Percentiles rank a stretch among this genome's conserved stretches.
phyloP scores from a whole-genome alignment of 2,329 filamentous ascomycete genomes.

The Phialophora chinensis region DNA sequence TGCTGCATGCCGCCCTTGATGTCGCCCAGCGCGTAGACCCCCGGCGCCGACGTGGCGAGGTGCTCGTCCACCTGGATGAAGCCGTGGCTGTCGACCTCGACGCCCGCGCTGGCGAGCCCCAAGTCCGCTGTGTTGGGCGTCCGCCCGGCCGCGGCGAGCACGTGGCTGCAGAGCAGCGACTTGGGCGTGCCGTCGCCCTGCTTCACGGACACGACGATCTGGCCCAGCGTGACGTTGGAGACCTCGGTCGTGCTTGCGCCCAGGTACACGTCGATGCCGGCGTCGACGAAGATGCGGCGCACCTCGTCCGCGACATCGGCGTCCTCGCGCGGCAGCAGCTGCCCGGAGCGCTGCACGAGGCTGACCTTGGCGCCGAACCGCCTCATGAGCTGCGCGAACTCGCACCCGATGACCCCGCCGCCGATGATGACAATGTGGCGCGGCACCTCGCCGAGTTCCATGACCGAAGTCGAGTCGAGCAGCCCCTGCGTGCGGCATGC shows the following conservation, averaged over 20 bases:
- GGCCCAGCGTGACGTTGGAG: slow-evolving; percentile 40
- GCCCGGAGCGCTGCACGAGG: slow-evolving; percentile 53
- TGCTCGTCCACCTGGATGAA: slow-evolving; percentile 54
- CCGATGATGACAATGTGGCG: slow-evolving; percentile 59
- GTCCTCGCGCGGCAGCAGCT: slow-evolving; percentile 57
- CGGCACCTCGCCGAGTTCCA: slow-evolving; percentile 45
- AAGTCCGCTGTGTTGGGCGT: slow-evolving; percentile 57
- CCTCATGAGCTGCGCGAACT: slow-evolving; percentile 61
- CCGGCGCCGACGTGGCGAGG: slow-evolving; percentile 52
- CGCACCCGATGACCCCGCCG: slow-evolving; percentile 60
- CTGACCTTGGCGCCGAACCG: slow-evolving; percentile 58
- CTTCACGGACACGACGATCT: slow-evolving; percentile 34
- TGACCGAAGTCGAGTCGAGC: slow-evolving; percentile 39
- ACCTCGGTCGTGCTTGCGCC: slow-evolving; percentile 42
- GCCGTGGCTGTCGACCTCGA: slow-evolving; percentile 51
- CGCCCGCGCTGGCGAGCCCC: slow-evolving; percentile 50
- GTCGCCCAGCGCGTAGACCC: slow-evolving; percentile 59
- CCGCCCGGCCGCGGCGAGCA: slow-evolving; percentile 59
- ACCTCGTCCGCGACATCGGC: slow-evolving; percentile 55
- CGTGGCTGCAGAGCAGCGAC: slow-evolving; percentile 50
- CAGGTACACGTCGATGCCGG: slow-evolving; percentile 55
- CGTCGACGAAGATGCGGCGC: slow-evolving; percentile 53
- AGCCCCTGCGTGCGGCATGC: slow-evolving; percentile 32
- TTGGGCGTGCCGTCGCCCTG: slow-evolving; percentile 37
- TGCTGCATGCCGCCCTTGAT: slow-evolving; percentile 60